Percentiles rank a stretch among this genome's conserved stretches.
phyloP scores from a whole-genome alignment of 2,329 filamentous ascomycete species.

The Diaporthe vaccinii region DNA sequence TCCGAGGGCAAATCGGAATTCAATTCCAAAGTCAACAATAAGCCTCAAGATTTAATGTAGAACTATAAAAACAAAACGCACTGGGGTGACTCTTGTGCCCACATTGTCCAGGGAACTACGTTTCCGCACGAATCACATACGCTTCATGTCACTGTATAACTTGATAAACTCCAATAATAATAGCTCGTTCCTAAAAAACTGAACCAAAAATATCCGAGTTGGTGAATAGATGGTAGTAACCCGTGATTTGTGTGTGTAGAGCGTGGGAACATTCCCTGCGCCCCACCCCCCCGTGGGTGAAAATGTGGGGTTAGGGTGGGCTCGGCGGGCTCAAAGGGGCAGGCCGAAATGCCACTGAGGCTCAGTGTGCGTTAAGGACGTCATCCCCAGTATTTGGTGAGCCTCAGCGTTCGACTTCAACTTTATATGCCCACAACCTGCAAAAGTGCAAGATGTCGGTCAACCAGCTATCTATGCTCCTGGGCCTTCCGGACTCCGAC shows the following conservation, averaged over 20 bases:
- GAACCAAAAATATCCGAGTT: neutral
- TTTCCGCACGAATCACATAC: neutral
- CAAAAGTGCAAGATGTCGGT: slow-evolving; percentile 60
- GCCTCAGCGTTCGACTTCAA: neutral
- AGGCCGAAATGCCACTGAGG: neutral
- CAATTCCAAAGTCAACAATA: neutral
- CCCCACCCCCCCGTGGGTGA: no score
- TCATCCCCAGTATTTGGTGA: neutral
- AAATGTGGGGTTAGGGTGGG: neutral
- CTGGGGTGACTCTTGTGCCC: no score
- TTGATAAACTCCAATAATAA: neutral
- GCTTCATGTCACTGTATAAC: neutral
- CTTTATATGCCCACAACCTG: neutral
- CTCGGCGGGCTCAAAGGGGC: slow-evolving; percentile 6
- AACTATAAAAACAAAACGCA: no score
- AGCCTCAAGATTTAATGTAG: no score
- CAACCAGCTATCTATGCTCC: slow-evolving; percentile 80
- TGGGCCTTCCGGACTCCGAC: slow-evolving; percentile 88
- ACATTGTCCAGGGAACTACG: no score
- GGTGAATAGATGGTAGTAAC: neutral
- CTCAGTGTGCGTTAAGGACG: neutral
- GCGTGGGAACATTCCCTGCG: no score
- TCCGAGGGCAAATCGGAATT: neutral
- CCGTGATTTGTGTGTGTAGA: neutral
- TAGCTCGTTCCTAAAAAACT: accelerated